Evolutionary conservation across 2,329 filamentous ascomycete species (phyloP), one percentile per base, ranked within the genome.

Genomic region (Aureobasidium uvarum): DNA sequence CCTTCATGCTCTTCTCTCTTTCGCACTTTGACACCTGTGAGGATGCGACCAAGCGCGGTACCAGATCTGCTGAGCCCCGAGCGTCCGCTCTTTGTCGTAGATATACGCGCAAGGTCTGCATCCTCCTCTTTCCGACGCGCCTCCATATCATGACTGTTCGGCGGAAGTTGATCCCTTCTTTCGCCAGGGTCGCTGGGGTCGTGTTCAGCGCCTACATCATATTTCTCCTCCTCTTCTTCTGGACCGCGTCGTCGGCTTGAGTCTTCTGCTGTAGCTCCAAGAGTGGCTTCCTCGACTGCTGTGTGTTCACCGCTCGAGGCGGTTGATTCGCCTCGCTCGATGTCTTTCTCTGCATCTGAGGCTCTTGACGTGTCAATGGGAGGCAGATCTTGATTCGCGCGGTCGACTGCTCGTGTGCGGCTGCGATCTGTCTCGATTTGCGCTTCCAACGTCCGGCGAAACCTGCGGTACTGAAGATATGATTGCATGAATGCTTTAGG

Each of bases 21-120:
- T 41, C 77, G 73, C 11, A 77, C 72, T 33, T 76, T 68, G 56
- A 79, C 73, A 46, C 77, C 76, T 2, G 76, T 77, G 23, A 79
- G 65, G 5, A 72, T 69, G 14, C 66, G 66, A 0, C 76, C 76
- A 0, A 78, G 70, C n/a, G 72, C 72, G 1, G 73, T 73, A 8
- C 74, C 73, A 16, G 68, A 38, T 23, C 52, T 65, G 41, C 31
- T 58, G 11, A 65, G 43, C 10, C 52, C 52, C 1, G 62, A 65
- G 1, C 51, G 38, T 0, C 50, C 66, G 10, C 73, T 74, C 23
- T 72, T 70, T 31, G 72, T 72, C 0, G 74, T 77, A 5, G 70
- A 68, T 1, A 69, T 68, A 6, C 71, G 69, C 13, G 74, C 74
- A 18, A 75, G 59, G n/a, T 68, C 68, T 10, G 56, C 66, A 64